Base-by-base conservation (phyloP, 2,329 filamentous ascomycete species). In the Sphaerostilbella broomeana region DNA sequence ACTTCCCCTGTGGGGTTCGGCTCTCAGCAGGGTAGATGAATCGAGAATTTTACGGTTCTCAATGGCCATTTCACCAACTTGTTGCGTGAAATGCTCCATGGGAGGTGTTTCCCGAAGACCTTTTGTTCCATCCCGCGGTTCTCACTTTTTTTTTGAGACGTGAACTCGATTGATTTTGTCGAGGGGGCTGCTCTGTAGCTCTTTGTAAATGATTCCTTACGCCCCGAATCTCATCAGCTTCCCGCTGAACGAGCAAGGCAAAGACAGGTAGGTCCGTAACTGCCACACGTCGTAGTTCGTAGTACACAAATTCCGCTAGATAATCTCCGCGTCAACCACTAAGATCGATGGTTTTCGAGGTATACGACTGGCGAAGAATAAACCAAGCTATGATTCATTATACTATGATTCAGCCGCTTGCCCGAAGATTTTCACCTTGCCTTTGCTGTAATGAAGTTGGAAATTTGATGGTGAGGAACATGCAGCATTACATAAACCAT, bases 321-420 rank as follows among this genome's bases (percentile, higher is more conserved):
- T 77, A 87, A 94, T 94, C 86, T 84, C 84, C 86, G 81, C 80
- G 78, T 81, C 73, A 77, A 81, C 78, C 83, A 72, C 68, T 56
- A 53, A 66, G 55, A 54, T 64, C 70, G 58, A 82, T 86, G 84
- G 81, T 79, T 83, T 74, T 78, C 78, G 79, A 86, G 87, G 82
- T 95, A 95, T 80, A 94, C 84, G 79, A 79, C 76, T 89, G 77
- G 87, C 87, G 85, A 73, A 95, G 73, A 95, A 65, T 55, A 73
- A 92, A 66, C 57, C 60, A 53, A 62, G 63, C 57, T 58, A 57
- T 55, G 62, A 60, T 53, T 53, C 57, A 61, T n/a, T 7, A 28
- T 69, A 63, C 74, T 68, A 75, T 65, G 57, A 62, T 52, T 69
- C 63, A 58, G 61, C 65, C 64, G 73, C 83, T 88, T 70, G 71